A percentile compares a stretch with the other conserved stretches of the same genome.
Conservation (phyloP, 1,284 basidiomycete genomes). For the Stereum hirsutum region DNA sequence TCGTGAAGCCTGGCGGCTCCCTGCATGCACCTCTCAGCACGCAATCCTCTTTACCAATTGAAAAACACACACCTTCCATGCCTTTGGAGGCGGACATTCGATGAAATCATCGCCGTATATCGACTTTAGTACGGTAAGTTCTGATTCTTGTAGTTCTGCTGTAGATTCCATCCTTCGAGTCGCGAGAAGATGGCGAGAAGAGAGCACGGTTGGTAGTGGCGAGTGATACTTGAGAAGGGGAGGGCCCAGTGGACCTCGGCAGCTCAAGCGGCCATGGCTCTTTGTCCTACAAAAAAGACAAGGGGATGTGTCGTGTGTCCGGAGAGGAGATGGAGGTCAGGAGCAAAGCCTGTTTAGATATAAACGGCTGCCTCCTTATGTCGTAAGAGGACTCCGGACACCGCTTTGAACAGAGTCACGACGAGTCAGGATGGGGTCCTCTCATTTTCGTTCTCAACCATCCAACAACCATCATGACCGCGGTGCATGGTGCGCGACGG, state of each 20-base stretch:
- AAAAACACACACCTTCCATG: conserved; percentile 54
- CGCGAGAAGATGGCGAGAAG: neutral
- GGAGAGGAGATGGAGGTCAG: no score
- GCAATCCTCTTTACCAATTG: conserved; percentile 5
- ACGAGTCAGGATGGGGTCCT: no score
- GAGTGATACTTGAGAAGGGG: conserved; percentile 30
- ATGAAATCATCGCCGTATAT: conserved; percentile 72
- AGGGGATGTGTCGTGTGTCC: no score
- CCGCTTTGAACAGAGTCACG: no score
- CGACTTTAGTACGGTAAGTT: conserved; percentile 69
- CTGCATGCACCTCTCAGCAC: conserved; percentile 24
- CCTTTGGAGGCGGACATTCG: conserved; percentile 54
- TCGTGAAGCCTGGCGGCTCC: conserved; percentile 59
- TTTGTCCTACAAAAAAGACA: conserved; percentile 3
- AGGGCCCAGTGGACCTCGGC: conserved; percentile 62
- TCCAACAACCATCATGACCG: no score
- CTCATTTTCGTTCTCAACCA: no score
- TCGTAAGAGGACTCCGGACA: no score
- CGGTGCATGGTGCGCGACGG: no score
- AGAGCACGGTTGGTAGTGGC: neutral
- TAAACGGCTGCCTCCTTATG: no score
- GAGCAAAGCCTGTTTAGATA: no score
- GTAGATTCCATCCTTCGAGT: conserved; percentile 34
- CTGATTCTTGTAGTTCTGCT: conserved; percentile 62
- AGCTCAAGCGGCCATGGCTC: conserved; percentile 60